A percentile compares a stretch with the other conserved stretches of the same genome.
Conservation (phyloP, 768 basidiomycete species). For the Termitomyces sp. region DNA sequence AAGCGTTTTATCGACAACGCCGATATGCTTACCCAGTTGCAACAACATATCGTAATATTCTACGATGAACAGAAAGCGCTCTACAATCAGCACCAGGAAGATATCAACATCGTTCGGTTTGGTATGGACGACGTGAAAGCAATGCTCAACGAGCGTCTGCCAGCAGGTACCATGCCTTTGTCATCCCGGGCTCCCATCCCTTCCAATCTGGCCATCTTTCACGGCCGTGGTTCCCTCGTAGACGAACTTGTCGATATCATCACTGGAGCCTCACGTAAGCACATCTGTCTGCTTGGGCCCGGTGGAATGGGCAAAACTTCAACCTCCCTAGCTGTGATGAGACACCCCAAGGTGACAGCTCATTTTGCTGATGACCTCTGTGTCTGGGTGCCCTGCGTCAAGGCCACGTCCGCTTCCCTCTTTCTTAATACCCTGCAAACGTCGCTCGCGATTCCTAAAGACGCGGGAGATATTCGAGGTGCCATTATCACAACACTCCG, state of each 20-base stretch:
- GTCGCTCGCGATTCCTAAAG: background rate
- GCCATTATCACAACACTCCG: background rate
- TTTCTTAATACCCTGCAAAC: too few species aligned
- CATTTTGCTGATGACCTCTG: constrained; percentile 18
- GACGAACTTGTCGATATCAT: constrained; percentile 11
- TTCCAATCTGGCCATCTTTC: constrained; percentile 13
- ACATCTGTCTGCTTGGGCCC: constrained; percentile 21
- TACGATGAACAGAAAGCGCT: background rate
- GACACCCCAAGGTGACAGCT: constrained; percentile 15
- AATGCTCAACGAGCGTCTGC: background rate
- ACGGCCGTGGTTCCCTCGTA: constrained; percentile 17
- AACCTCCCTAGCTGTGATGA: constrained; percentile 28
- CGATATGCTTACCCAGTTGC: background rate
- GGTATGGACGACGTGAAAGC: background rate
- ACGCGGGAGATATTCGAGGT: background rate
- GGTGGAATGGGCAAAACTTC: constrained; percentile 39
- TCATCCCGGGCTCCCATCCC: background rate
- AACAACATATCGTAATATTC: constrained; percentile 4
- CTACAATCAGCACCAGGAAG: background rate
- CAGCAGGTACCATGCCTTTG: background rate
- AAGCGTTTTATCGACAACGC: background rate
- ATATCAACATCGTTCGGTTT: background rate
- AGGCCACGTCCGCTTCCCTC: too few species aligned
- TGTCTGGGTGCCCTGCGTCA: constrained; percentile 24
- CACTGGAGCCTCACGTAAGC: background rate